phyloP scores from a whole-genome alignment of 768 basidiomycete genomes.

The Hygrophoropsis aurantiaca region DNA sequence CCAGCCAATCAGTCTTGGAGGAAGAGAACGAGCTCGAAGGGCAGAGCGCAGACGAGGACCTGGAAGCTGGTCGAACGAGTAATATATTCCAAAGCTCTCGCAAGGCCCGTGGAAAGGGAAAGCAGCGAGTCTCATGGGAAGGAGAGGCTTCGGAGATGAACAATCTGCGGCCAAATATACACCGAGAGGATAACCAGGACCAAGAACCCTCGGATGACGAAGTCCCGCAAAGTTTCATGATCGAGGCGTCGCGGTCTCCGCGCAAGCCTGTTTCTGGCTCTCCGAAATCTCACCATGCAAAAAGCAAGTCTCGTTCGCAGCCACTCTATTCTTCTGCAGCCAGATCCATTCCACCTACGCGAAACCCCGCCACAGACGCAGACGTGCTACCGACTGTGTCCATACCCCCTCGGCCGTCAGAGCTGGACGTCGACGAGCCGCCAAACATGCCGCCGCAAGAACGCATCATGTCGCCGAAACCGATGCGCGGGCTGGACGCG shows the following conservation, averaged over 20 bases:
- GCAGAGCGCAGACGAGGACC: constrained; percentile 48
- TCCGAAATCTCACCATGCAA: constrained; percentile 28
- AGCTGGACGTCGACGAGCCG: constrained; percentile 44
- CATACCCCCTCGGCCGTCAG: constrained; percentile 66
- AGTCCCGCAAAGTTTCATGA: constrained; percentile 83
- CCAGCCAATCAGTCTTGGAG: constrained; percentile 67
- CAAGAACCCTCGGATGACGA: constrained; percentile 77
- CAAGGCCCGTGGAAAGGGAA: constrained; percentile 40
- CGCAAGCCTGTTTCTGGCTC: constrained; percentile 35
- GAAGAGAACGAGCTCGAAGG: constrained; percentile 64
- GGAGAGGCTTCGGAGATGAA: constrained; percentile 55
- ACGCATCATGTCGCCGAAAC: constrained; percentile 32
- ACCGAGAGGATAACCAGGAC: constrained; percentile 59
- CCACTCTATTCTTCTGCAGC: constrained; percentile 52
- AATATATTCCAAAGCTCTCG: constrained; percentile 29
- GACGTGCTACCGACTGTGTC: constrained; percentile 40
- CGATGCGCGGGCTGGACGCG: constrained; percentile 72
- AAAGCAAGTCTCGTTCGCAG: constrained; percentile 44
- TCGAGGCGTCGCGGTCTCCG: constrained; percentile 58
- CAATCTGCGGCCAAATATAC: constrained; percentile 69
- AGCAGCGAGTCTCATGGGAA: constrained; percentile 60
- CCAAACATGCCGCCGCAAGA: constrained; percentile 17
- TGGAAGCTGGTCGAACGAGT: constrained; percentile 60
- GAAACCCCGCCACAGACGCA: constrained; percentile 39
- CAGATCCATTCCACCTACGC: constrained; percentile 35